Conservation (phyloP, 2,329 filamentous ascomycete genomes). For the Aspergillus novofumigatus region DNA sequence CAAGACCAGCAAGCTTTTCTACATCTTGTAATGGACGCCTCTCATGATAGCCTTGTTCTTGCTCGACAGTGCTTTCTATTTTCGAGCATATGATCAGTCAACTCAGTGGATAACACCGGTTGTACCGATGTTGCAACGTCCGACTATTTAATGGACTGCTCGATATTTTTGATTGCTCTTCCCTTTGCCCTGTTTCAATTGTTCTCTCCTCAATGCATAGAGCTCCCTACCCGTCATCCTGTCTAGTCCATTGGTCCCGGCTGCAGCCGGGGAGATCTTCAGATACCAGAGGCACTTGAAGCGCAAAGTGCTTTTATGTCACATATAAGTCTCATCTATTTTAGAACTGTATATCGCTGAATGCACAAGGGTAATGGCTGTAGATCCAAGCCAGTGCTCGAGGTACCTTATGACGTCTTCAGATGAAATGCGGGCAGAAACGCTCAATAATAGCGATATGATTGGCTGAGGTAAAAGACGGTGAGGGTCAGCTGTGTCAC, state of each 20-base stretch:
- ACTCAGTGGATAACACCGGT: not conserved
- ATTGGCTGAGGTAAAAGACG: not conserved
- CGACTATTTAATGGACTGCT: not conserved
- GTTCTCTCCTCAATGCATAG: not conserved
- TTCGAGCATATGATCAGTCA: not conserved
- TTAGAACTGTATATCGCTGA: not conserved
- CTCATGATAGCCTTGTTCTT: not conserved
- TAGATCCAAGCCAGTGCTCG: not conserved
- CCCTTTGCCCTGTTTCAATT: not conserved
- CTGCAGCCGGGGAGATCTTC: not conserved
- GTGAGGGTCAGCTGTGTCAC: slow-evolving; percentile 9
- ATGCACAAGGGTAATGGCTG: not conserved
- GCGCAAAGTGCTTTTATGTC: not conserved
- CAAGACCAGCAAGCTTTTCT: not conserved
- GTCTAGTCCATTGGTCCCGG: not conserved
- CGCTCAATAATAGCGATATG: not conserved
- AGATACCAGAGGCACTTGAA: not conserved
- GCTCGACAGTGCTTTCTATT: not conserved
- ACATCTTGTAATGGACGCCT: not conserved
- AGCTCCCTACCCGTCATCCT: not conserved
- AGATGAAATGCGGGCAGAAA: not conserved
- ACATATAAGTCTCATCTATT: not conserved
- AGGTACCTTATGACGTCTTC: not conserved
- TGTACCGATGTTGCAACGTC: not conserved
- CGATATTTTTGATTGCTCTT: not conserved